Evolutionary conservation across 225 moss, liverwort and hornwort species (phyloP).

Genomic region (Takakia lepidozioides): DNA sequence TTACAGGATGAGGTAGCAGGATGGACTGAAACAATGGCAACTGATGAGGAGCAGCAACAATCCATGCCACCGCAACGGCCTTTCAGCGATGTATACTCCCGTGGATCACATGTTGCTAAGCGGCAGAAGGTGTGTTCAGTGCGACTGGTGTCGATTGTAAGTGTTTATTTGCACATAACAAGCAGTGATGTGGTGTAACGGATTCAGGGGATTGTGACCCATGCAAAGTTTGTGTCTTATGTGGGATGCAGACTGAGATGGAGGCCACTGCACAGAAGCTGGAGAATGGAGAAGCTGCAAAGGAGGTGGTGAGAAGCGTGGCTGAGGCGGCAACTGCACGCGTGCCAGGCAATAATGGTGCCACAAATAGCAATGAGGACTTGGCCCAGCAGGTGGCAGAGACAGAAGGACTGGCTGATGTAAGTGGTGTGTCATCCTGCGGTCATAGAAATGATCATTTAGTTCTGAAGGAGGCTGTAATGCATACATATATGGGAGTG

Average conservation of each 20-base stretch:
- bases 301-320: slow-evolving; percentile 54
- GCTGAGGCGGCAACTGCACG: slow-evolving; percentile 55
- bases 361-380: slow-evolving; percentile 26
- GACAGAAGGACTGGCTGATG: slow-evolving; percentile 72
- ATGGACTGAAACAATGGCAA: slow-evolving; percentile 77
- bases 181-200: too few species aligned
- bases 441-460: background rate
- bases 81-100: slow-evolving; percentile 79
- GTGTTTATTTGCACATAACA: too few species aligned
- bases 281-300: slow-evolving; percentile 69
- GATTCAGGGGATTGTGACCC: too few species aligned
- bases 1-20: slow-evolving; percentile 75
- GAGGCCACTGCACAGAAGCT: slow-evolving; percentile 73
- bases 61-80: slow-evolving; percentile 84
- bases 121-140: slow-evolving; percentile 79
- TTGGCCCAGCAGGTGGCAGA: slow-evolving; percentile 27
- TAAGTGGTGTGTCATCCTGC: slow-evolving; percentile 18
- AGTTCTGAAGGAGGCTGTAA: too few species aligned
- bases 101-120: slow-evolving; percentile 76
- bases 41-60: slow-evolving; percentile 74
- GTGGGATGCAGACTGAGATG: slow-evolving; percentile 67
- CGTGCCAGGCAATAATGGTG: slow-evolving; percentile 36
- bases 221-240: background rate
- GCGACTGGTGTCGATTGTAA: too few species aligned
- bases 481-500: too few species aligned